These are phyloP conservation scores for Nannochloropsis limnetica DNA, from an alignment of 352 stramenopile species.

Conservation along the genomic window DNA sequence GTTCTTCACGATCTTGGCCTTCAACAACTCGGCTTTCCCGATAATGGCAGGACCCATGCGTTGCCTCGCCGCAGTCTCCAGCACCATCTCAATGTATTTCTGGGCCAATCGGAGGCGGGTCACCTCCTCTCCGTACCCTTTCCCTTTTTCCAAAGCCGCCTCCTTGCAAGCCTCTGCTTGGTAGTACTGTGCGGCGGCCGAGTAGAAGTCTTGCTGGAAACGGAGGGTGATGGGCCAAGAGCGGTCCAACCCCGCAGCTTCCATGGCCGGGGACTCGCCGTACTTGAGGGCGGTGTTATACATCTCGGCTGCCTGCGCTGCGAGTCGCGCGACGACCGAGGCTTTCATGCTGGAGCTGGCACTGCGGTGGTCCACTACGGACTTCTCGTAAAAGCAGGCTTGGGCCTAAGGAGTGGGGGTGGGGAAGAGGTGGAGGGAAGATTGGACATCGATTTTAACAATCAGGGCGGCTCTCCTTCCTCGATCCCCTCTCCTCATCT, in stretches of 20 bases:
- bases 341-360: slow-evolving; percentile 44
- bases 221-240: slow-evolving; percentile 42
- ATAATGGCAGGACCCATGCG: slow-evolving; percentile 41
- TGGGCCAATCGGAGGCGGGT: neutral
- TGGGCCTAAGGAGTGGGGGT: slow-evolving; percentile 46
- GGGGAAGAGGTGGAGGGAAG: neutral
- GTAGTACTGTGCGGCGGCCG: slow-evolving; percentile 41
- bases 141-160: neutral
- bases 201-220: slow-evolving; percentile 44
- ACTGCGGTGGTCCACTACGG: slow-evolving; percentile 65
- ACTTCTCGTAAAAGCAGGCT: slow-evolving; percentile 80
- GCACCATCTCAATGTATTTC: neutral
- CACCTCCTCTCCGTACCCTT: slow-evolving; percentile 24
- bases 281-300: slow-evolving; percentile 18
- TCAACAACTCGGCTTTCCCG: slow-evolving; percentile 38
- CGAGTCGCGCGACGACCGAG: slow-evolving; percentile 45
- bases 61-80: slow-evolving; percentile 36
- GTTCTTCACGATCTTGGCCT: slow-evolving; percentile 39
- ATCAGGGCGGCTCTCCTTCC: neutral
- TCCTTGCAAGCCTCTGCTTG: slow-evolving; percentile 36
- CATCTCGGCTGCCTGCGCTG: slow-evolving; percentile 42
- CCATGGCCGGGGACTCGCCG: slow-evolving; percentile 28
- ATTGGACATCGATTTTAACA: neutral
- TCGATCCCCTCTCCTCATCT: neutral
- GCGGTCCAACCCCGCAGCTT: slow-evolving; percentile 39